phyloP scores from a whole-genome alignment of 2,329 filamentous ascomycete genomes.

The Cladorrhinum sp. region DNA sequence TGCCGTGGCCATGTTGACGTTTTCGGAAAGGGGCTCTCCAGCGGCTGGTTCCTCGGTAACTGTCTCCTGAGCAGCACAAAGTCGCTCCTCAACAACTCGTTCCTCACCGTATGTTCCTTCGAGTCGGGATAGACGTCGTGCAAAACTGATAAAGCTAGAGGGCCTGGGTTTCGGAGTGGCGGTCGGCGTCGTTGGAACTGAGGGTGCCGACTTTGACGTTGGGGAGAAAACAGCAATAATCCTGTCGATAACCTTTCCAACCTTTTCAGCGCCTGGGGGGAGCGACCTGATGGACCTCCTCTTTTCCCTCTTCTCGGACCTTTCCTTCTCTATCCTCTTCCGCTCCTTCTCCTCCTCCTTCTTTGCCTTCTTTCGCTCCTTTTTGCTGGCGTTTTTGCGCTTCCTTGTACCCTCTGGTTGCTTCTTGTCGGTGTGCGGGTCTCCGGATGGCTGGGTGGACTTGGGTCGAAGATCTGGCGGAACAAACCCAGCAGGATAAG shows the following conservation, averaged over 20 bases:
- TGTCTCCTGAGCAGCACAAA: not conserved
- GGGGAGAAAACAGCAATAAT: constrained; percentile 29
- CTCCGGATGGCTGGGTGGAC: constrained; percentile 20
- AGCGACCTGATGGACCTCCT: constrained; percentile 32
- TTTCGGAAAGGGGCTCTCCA: constrained; percentile 8
- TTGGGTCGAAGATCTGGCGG: constrained; percentile 39
- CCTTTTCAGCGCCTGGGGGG: constrained; percentile 34
- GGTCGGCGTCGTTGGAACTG: constrained; percentile 15
- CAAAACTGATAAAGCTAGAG: constrained; percentile 26
- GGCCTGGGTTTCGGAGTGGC: constrained; percentile 23
- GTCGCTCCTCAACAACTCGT: not conserved
- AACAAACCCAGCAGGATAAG: constrained; percentile 42
- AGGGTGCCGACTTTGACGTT: constrained; percentile 19
- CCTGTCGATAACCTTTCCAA: constrained; percentile 30
- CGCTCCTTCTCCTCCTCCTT: constrained; percentile 28
- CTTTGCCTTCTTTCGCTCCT: constrained; percentile 31
- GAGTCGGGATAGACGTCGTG: constrained; percentile 23
- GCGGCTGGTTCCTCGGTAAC: constrained; percentile 9
- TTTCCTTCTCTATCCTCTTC: constrained; percentile 32
- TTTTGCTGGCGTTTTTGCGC: constrained; percentile 15
- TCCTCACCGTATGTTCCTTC: constrained; percentile 11
- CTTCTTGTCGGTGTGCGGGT: constrained; percentile 47
- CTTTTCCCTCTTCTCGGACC: constrained; percentile 28
- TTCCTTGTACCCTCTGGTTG: constrained; percentile 39
- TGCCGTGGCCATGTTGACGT: constrained; percentile 32